Evolutionary conservation across 2,329 filamentous ascomycete species (phyloP), one percentile per base, ranked within the genome.

Genomic region (Ceratocystiopsis sp.): DNA sequence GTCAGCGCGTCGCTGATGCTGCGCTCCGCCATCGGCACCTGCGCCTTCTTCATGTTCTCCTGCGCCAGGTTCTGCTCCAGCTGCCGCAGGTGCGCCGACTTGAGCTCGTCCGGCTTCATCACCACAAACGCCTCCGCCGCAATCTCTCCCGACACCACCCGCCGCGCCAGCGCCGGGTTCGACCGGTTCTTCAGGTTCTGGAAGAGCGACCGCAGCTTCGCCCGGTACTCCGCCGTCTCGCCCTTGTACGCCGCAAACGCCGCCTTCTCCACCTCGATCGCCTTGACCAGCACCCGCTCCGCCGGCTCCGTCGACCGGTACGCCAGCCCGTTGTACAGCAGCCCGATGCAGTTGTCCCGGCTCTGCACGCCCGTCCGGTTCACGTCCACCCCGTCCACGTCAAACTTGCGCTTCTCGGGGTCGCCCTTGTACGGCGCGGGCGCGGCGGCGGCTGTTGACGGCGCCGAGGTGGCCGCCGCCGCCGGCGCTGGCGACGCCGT

Each of bases 11-110:
- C 80, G 58, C 80, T 86, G 64, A 95, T 85, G 57, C 81, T 87
- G 71, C 86, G 91, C 63, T 94, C 81, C 16, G 78, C 82, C 69
- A 87, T 82, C 45, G 89, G 84, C 12, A 93, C 87, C 78, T 96
- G 93, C 1, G 91, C 85, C 62, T 89, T 85, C 67, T 86, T 86
- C 83, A 96, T 87, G 62, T 98, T 98, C 63, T 95, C 85, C 62
- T 83, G 77, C 58, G 86, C 72, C 41, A 94, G 71, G 59, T 77
- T 76, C 52, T 73, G 66, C 52, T 95, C 86, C 56, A 80, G 74
- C 53, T 75, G 76, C 48, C 78, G 76, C 61, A 84, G 81, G 60
- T 91, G 78, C 41, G 78, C 80, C 40, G 83, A 91, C 66, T 93
- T 93, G 58, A 98, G 75, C 60, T 96, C 89, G 44, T 94, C 83